These are phyloP conservation scores for Aureobasidium sp. DNA, from an alignment of 2,329 filamentous ascomycete genomes.

Conservation along the genomic window DNA sequence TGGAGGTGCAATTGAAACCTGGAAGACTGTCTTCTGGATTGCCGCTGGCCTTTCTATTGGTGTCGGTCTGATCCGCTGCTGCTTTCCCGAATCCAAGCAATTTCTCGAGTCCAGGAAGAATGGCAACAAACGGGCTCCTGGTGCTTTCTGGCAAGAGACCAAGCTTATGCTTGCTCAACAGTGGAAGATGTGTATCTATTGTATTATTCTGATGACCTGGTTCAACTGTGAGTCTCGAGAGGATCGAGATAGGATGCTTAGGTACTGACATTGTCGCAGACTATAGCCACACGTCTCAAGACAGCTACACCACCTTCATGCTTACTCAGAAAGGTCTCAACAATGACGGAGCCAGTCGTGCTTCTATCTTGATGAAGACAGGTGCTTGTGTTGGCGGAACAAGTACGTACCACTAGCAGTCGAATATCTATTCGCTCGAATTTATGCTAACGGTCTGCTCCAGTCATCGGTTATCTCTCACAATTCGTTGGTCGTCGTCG, in stretches of 20 bases:
- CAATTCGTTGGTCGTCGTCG: slow-evolving; percentile 67
- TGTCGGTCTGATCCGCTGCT: slow-evolving; percentile 57
- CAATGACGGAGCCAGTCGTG: slow-evolving; percentile 57
- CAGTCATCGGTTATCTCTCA: slow-evolving; percentile 63
- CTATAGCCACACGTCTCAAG: slow-evolving; percentile 72
- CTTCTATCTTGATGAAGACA: slow-evolving; percentile 72
- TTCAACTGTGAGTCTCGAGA: slow-evolving; percentile 26
- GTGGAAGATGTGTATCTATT: slow-evolving; percentile 72
- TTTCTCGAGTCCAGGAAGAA: slow-evolving; percentile 61
- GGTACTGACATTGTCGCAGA: slow-evolving; percentile 40
- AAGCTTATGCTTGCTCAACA: slow-evolving; percentile 58
- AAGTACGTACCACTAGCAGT: background rate
- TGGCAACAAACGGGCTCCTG: slow-evolving; percentile 42
- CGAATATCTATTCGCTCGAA: background rate
- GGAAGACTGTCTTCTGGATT: slow-evolving; percentile 71
- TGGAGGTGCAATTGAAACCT: slow-evolving; percentile 52
- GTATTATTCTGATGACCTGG: slow-evolving; percentile 68
- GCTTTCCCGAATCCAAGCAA: slow-evolving; percentile 66
- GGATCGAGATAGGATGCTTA: accelerated
- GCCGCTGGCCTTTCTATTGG: slow-evolving; percentile 58
- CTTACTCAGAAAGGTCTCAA: slow-evolving; percentile 59
- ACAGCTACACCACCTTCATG: slow-evolving; percentile 77
- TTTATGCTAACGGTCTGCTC: slow-evolving; percentile 35
- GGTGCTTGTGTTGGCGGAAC: slow-evolving; percentile 49
- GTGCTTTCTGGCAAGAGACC: slow-evolving; percentile 59